A percentile compares a stretch with the other conserved stretches of the same genome.
These are phyloP conservation scores for Protea cynaroides DNA, from an alignment of 164 flowering plant genomes.

Conservation along the genomic window DNA sequence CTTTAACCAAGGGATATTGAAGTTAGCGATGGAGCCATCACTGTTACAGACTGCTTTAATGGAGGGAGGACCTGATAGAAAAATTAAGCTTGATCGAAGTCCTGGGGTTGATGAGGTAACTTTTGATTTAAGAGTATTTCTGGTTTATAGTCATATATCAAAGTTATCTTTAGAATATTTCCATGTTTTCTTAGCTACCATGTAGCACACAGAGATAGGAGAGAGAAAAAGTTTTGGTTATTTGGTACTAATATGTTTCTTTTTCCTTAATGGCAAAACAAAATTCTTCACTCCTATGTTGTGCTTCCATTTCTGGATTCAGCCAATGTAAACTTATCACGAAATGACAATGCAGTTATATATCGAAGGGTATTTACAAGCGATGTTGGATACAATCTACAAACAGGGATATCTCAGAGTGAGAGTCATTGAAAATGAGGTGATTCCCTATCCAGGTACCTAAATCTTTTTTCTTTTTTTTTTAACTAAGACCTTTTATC, in stretches of 20 bases:
- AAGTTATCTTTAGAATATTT: not conserved
- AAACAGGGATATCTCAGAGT: conserved; percentile 91
- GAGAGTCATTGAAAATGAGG: conserved; percentile 83
- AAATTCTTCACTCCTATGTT: not conserved
- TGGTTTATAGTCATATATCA: not conserved
- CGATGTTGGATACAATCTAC: conserved; percentile 83
- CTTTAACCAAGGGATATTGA: conserved; percentile 89
- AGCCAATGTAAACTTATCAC: conserved; percentile 2
- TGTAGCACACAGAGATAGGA: not conserved
- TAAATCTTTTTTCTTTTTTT: not conserved
- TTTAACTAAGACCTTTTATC: not conserved
- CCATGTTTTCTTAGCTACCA: not conserved
- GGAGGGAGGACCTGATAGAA: conserved; percentile 96
- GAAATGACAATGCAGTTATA: conserved; percentile 56
- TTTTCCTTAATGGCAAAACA: not conserved
- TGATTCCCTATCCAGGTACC: conserved; percentile 11
- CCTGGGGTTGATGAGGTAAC: conserved; percentile 91
- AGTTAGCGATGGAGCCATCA: conserved; percentile 96
- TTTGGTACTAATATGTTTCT: not conserved
- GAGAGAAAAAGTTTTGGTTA: not conserved
- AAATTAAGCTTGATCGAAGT: conserved; percentile 75
- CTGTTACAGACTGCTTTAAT: conserved; percentile 64
- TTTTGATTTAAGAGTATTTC: not conserved
- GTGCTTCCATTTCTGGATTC: not conserved
- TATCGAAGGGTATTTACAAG: conserved; percentile 94